Conservation (phyloP, 768 basidiomycete species). For the Tulasnella sp. region DNA sequence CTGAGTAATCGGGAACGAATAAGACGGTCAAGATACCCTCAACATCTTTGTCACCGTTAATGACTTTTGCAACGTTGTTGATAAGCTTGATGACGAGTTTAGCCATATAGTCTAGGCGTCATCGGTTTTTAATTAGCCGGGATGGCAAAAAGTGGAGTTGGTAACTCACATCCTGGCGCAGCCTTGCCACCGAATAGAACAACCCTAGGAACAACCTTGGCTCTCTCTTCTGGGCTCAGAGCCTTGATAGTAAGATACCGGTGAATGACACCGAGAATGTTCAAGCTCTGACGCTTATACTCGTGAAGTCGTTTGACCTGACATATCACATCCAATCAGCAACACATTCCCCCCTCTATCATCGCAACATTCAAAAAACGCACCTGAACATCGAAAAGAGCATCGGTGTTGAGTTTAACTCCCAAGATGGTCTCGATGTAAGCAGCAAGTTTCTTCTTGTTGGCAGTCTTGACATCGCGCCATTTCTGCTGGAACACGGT, state of each 20-base stretch:
- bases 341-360: constrained; percentile 4
- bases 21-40: constrained; percentile 75
- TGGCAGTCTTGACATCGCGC: constrained; percentile 73
- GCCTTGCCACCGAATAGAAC: constrained; percentile 98
- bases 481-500: constrained; percentile 64
- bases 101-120: constrained; percentile 62
- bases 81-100: constrained; percentile 91
- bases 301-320: constrained; percentile 71
- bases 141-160: constrained; percentile 14
- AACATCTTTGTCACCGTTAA: constrained; percentile 76
- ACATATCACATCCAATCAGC: constrained; percentile 19
- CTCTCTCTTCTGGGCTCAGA: constrained; percentile 63
- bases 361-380: neutral
- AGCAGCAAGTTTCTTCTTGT: constrained; percentile 77
- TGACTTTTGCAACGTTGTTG: constrained; percentile 70
- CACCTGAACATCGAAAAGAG: constrained; percentile 86
- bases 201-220: constrained; percentile 70
- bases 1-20: constrained; percentile 95
- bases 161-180: constrained; percentile 67
- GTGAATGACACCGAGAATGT: constrained; percentile 81
- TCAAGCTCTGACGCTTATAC: constrained; percentile 91
- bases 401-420: constrained; percentile 53
- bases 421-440: constrained; percentile 62
- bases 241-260: constrained; percentile 71
- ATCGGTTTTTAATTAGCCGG: constrained; percentile 14